Percentiles rank a stretch among this genome's conserved stretches.
Conservation (phyloP, 2,329 filamentous ascomycete species). For the Orbilia ellipsospora region DNA sequence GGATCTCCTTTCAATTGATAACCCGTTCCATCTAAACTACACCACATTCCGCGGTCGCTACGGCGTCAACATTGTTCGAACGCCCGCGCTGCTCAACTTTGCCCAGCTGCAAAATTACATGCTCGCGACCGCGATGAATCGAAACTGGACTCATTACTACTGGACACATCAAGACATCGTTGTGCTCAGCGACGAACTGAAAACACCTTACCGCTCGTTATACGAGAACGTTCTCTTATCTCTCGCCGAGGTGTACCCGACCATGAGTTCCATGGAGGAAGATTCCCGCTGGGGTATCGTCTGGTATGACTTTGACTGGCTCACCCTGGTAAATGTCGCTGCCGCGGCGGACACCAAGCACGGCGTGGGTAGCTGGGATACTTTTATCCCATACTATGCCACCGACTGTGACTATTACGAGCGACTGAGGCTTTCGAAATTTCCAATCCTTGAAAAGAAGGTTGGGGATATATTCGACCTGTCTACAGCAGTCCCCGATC, state of each 20-base stretch:
- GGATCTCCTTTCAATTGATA: constrained; percentile 66
- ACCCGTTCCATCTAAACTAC: constrained; percentile 71
- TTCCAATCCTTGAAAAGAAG: constrained; percentile 61
- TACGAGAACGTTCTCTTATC: constrained; percentile 59
- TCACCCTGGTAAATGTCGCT: constrained; percentile 69
- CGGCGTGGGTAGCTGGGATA: constrained; percentile 69
- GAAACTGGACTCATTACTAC: constrained; percentile 67
- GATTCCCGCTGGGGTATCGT: constrained; percentile 66
- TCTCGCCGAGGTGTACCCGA: constrained; percentile 18
- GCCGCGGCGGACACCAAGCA: constrained; percentile 63
- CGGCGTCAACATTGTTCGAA: constrained; percentile 67
- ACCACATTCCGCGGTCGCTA: constrained; percentile 65
- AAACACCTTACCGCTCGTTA: constrained; percentile 59
- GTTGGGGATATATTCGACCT: constrained; percentile 62
- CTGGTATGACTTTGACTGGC: constrained; percentile 71
- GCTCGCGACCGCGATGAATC: constrained; percentile 64
- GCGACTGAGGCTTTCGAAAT: constrained; percentile 63
- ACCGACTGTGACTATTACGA: constrained; percentile 66
- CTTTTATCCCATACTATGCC: constrained; percentile 67
- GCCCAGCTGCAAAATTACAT: constrained; percentile 70
- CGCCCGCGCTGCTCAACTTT: constrained; percentile 68
- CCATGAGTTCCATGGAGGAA: constrained; percentile 14
- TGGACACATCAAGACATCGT: constrained; percentile 71
- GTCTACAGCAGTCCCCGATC: constrained; percentile 55
- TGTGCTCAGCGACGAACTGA: constrained; percentile 64